Base-by-base conservation (phyloP, 345 rosid genomes). In the Firmiana major region DNA sequence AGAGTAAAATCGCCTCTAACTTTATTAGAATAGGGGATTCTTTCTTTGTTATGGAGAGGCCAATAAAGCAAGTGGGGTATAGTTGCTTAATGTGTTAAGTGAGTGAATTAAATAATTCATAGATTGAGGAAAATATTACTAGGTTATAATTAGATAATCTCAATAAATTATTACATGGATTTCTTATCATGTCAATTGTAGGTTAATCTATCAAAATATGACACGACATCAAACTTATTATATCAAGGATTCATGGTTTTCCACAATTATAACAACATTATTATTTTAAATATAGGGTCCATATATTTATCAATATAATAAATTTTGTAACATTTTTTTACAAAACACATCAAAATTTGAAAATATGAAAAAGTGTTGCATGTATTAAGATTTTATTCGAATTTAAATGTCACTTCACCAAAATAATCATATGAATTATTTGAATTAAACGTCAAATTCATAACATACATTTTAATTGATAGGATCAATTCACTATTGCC, bases 41-140 rank as follows among this genome's bases (percentile, higher is more conserved):
- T 73, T 73, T 65, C 53, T 28, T 62, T 48, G 74, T 58, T 63
- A 75, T 70, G 74, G 75, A 71, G 68, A 75, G 77, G 73, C 86
- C 84, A 83, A 64, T 76, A 46, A 74, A 51, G 68, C 43, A 36
- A 80, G 83, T 78, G 79, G 81, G 43, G 67, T 67, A 65, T 51
- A 62, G 0, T 53, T 76, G 49, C 54, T 77, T 31, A 21, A 36
- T 63, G n/a, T 31, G 28, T 77, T 73, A 67, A 58, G 7, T 9
- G 31, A 9, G 12, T 68, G 55, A 24, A 68, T 46, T 46, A 22
- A 51, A 45, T 46, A 46, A n/a, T 38, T 5, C 3, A 9, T 64
- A 19, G 21, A 64, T 64, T 9, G 38, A 9, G 15, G 16, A 5
- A 40, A 40, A 68, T 24, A 21, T 66, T 0, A 11, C 10, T 22